A percentile compares a stretch with the other conserved stretches of the same genome.
Conservation (phyloP, 495 filamentous ascomycete species). For the Pyrenula aspistea region DNA sequence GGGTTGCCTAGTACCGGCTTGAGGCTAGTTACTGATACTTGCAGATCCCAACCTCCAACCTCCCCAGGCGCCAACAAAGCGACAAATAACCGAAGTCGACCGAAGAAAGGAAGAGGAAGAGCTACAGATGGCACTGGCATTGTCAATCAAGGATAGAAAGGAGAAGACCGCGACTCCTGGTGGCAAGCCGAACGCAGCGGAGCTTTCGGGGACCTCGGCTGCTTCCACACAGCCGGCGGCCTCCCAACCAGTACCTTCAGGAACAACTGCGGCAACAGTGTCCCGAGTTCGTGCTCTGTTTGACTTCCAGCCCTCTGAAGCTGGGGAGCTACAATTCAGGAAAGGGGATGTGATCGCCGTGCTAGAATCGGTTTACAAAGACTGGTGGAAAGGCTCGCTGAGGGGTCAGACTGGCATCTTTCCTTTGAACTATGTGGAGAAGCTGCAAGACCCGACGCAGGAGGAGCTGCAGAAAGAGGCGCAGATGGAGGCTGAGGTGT, state of each 20-base stretch:
- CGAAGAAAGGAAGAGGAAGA: conserved; percentile 96
- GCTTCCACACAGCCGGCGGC: conserved; percentile 25
- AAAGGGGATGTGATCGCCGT: conserved; percentile 98
- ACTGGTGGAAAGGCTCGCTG: conserved; percentile 97
- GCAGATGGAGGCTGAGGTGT: conserved; percentile 95
- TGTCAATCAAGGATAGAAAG: conserved; percentile 77
- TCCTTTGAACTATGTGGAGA: conserved; percentile 97
- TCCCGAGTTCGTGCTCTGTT: conserved; percentile 88
- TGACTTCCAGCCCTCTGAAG: conserved; percentile 88
- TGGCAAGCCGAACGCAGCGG: conserved; percentile 17
- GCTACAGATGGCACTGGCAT: conserved; percentile 85
- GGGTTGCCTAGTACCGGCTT: conserved; percentile 8
- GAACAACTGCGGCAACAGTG: conserved; percentile 93
- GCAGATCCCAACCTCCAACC: conserved; percentile 84
- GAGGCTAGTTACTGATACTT: conserved; percentile 11
- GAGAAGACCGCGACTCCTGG: conserved; percentile 18
- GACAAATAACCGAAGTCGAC: conserved; percentile 77
- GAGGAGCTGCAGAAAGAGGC: conserved; percentile 94
- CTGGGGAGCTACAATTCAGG: conserved; percentile 87
- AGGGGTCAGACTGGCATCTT: conserved; percentile 95
- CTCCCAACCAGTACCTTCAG: conserved; percentile 41
- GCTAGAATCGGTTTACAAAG: conserved; percentile 93
- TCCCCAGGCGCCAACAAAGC: conserved; percentile 85
- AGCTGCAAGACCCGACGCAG: conserved; percentile 83
- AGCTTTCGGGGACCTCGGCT: conserved; percentile 17